Conservation (phyloP, 2,329 filamentous ascomycete species). For the Bipolaris gigantea region DNA sequence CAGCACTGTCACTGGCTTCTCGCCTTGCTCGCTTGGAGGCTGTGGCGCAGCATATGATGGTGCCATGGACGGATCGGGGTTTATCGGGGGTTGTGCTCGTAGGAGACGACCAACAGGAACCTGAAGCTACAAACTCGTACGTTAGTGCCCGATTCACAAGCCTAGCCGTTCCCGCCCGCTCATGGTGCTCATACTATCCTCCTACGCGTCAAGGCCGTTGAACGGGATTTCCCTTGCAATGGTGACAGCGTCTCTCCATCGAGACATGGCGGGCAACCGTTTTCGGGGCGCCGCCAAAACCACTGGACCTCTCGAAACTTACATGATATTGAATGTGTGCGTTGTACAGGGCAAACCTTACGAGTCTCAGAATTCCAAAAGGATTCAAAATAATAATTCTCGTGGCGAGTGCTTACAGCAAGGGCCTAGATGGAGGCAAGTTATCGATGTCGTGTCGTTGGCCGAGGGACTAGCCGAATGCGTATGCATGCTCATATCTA, state of each 20-base stretch:
- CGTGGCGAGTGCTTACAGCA: not conserved
- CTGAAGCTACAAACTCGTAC: not conserved
- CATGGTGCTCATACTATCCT: not conserved
- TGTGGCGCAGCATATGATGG: slow-evolving; percentile 32
- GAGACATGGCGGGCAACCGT: not conserved
- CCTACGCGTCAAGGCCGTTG: not conserved
- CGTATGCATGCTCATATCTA: not conserved
- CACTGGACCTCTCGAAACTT: not conserved
- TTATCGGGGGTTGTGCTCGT: not conserved
- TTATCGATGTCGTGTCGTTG: slow-evolving; percentile 2
- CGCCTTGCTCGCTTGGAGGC: slow-evolving; percentile 30
- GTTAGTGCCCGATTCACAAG: no score
- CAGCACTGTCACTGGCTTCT: slow-evolving; percentile 41
- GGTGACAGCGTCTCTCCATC: not conserved
- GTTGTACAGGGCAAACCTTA: no score
- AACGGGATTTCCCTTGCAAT: not conserved
- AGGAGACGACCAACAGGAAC: not conserved
- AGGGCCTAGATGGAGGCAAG: not conserved
- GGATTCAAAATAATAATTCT: not conserved
- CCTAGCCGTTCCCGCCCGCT: no score
- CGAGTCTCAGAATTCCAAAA: not conserved
- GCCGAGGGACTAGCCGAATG: not conserved
- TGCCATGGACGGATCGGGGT: slow-evolving; percentile 15
- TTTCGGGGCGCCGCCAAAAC: not conserved
- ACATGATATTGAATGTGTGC: not conserved